Conservation (phyloP, 1,139 yeast genomes). For the Hansenula sp. region DNA sequence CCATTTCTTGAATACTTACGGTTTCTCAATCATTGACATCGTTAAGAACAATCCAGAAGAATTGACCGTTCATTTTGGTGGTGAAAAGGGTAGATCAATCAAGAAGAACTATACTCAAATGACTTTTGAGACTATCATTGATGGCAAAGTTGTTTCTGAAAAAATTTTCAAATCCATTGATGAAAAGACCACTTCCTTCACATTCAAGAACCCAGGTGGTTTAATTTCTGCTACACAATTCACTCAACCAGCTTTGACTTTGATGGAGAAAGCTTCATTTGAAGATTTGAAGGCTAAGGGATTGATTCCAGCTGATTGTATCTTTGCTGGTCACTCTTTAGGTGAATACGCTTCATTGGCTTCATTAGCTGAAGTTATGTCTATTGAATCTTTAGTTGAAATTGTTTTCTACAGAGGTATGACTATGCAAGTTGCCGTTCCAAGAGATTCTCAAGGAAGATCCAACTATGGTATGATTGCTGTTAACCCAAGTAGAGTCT, state of each 20-base stretch:
- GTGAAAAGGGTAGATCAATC: slow-evolving; percentile 93
- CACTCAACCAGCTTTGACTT: slow-evolving; percentile 97
- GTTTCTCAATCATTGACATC: slow-evolving; percentile 94
- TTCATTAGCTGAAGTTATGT: slow-evolving; percentile 97
- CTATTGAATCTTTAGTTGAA: slow-evolving; percentile 95
- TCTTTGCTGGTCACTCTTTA: slow-evolving; percentile 98
- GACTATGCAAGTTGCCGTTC: slow-evolving; percentile 99
- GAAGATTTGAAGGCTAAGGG: slow-evolving; percentile 98
- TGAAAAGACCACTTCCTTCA: slow-evolving; percentile 75
- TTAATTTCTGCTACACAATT: slow-evolving; percentile 96
- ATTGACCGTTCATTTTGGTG: slow-evolving; percentile 94
- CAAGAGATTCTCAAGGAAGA: slow-evolving; percentile 91
- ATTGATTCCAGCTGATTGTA: slow-evolving; percentile 85
- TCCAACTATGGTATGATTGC: slow-evolving; percentile 99
- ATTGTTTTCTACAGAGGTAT: slow-evolving; percentile 99
- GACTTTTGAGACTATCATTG: slow-evolving; percentile 95
- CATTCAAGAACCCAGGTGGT: slow-evolving; percentile 93
- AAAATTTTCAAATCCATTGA: slow-evolving; percentile 92
- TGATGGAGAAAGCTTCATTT: slow-evolving; percentile 98
- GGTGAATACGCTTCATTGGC: slow-evolving; percentile 99
- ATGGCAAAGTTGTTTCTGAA: slow-evolving; percentile 83
- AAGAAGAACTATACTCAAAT: slow-evolving; percentile 92
- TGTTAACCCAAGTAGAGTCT: slow-evolving; percentile 92
- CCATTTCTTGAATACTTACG: slow-evolving; percentile 90
- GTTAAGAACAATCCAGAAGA: slow-evolving; percentile 95